Evolutionary conservation across 805 yeast species (phyloP).

Genomic region (Yamadazyma sp.): DNA sequence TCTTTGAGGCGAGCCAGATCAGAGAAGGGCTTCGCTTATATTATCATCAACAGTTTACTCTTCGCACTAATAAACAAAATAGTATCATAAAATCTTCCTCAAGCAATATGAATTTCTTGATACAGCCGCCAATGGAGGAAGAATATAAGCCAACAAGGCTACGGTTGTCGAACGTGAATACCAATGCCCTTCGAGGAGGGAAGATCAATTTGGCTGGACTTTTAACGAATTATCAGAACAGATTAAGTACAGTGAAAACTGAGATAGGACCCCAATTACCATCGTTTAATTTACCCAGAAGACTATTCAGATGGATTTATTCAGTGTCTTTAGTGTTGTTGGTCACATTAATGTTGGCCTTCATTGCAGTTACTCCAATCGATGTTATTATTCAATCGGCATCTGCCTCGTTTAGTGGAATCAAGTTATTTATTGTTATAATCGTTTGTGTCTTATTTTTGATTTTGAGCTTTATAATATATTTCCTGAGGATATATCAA

Average conservation of each 20-base stretch:
- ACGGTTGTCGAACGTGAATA: background rate
- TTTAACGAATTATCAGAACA: background rate
- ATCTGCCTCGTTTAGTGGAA: slow-evolving; percentile 55
- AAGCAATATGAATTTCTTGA: too few species aligned
- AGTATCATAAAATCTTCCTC: too few species aligned
- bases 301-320: slow-evolving; percentile 25
- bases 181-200: background rate
- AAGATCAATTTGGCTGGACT: background rate
- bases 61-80: too few species aligned
- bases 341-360: slow-evolving; percentile 40
- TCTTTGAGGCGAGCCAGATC: too few species aligned
- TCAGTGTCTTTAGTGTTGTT: slow-evolving; percentile 25
- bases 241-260: slow-evolving; percentile 5
- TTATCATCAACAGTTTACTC: too few species aligned
- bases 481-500: slow-evolving; percentile 57
- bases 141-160: background rate
- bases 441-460: slow-evolving; percentile 65
- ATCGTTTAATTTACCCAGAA: slow-evolving; percentile 17
- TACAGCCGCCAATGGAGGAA: background rate
- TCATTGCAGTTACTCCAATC: slow-evolving; percentile 70
- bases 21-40: too few species aligned
- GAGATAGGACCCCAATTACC: slow-evolving; percentile 13
- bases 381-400: slow-evolving; percentile 68
- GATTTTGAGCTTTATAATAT: slow-evolving; percentile 46
- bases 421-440: slow-evolving; percentile 79